Evolutionary conservation across 148 eudicot species (phyloP).

Genomic region (Arbutus unedo): DNA sequence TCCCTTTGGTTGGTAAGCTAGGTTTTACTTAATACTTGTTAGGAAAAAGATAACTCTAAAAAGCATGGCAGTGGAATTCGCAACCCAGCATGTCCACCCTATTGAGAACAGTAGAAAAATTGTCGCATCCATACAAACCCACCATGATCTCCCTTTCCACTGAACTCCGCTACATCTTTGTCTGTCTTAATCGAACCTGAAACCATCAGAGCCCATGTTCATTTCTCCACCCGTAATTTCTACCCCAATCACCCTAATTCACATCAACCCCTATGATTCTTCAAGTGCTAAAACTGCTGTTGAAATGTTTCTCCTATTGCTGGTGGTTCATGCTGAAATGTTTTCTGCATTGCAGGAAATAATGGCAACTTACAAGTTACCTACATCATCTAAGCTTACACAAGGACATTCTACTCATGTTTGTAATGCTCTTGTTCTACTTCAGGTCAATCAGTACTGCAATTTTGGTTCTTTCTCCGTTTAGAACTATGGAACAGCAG

Average conservation of each 20-base stretch:
- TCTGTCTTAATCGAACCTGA: not conserved
- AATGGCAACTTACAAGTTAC: constrained; percentile 4
- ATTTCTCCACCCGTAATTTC: not conserved
- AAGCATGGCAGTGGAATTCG: not conserved
- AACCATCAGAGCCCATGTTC: not conserved
- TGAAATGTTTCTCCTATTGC: not conserved
- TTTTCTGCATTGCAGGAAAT: constrained; percentile 8
- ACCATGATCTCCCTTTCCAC: not conserved
- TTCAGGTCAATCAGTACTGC: constrained; percentile 10
- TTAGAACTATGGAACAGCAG: not conserved
- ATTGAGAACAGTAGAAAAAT: not conserved
- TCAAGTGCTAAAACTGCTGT: too few species aligned
- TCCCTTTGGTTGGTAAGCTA: not conserved
- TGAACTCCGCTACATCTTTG: not conserved
- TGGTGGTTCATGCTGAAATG: not conserved
- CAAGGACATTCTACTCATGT: not conserved
- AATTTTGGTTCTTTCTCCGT: not conserved
- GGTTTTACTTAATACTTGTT: not conserved
- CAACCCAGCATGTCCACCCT: not conserved
- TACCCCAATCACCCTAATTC: too few species aligned
- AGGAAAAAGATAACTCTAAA: not conserved
- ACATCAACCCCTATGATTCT: too few species aligned
- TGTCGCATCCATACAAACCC: not conserved
- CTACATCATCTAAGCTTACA: not conserved
- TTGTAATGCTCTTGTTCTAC: constrained; percentile 7